Conservation (phyloP, 371 early-diverging fungal species). For the Funneliformis caledonium region DNA sequence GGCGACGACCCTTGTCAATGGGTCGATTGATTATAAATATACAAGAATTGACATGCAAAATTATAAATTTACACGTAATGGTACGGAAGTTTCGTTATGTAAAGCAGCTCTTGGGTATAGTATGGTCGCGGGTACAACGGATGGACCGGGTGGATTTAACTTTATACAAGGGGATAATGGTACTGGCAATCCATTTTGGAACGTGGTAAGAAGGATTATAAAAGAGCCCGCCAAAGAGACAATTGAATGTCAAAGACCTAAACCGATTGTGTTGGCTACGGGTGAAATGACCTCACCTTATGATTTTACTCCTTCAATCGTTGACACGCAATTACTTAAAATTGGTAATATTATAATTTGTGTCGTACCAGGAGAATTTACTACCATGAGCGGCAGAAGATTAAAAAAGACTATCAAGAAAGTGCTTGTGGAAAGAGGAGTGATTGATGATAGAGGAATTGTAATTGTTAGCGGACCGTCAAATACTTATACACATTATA, state of each 20-base stretch:
- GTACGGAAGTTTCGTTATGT: constrained; percentile 42
- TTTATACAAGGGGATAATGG: constrained; percentile 49
- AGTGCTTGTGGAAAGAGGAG: constrained; percentile 48
- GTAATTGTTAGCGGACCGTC: constrained; percentile 61
- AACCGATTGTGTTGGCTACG: constrained; percentile 64
- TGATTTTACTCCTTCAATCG: constrained; percentile 58
- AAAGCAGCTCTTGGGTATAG: constrained; percentile 54
- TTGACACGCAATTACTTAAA: constrained; percentile 61
- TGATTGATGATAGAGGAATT: constrained; percentile 53
- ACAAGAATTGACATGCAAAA: constrained; percentile 56
- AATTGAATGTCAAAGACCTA: constrained; percentile 61
- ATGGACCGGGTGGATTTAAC: constrained; percentile 51
- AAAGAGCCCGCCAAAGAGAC: constrained; percentile 51
- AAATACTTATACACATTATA: constrained; percentile 58
- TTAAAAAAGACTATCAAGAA: constrained; percentile 51
- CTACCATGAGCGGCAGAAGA: constrained; percentile 70
- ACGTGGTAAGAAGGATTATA: constrained; percentile 47
- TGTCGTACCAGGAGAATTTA: constrained; percentile 65
- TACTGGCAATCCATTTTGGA: constrained; percentile 52
- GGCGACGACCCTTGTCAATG: constrained; percentile 33
- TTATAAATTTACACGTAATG: constrained; percentile 44
- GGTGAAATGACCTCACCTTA: constrained; percentile 59
- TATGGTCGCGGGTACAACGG: constrained; percentile 70
- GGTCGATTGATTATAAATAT: constrained; percentile 50
- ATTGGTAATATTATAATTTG: constrained; percentile 61